These are phyloP conservation scores for Akanthomyces dipterigenus DNA, from an alignment of 2,329 filamentous ascomycete genomes.

Conservation along the genomic window DNA sequence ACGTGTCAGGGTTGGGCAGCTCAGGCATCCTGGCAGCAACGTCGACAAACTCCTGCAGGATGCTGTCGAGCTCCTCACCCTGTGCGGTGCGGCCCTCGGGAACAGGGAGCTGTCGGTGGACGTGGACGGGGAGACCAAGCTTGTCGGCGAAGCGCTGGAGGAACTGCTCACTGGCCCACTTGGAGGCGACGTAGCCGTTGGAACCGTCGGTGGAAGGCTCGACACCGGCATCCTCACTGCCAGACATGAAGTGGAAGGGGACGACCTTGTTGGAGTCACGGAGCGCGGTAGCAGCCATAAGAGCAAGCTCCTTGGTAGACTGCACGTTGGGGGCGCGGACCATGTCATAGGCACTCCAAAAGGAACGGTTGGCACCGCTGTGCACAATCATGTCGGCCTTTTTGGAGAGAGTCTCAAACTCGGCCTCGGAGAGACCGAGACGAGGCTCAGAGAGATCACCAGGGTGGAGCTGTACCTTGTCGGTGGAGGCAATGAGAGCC, in stretches of 20 bases:
- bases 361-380: constrained; percentile 36
- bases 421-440: constrained; percentile 31
- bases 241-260: constrained; percentile 33
- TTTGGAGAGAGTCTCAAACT: constrained; percentile 22
- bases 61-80: constrained; percentile 12
- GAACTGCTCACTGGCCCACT: constrained; percentile 28
- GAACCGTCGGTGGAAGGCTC: constrained; percentile 15
- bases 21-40: constrained; percentile 12
- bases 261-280: constrained; percentile 16
- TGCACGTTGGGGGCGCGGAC: constrained; percentile 29
- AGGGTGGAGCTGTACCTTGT: constrained; percentile 26
- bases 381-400: constrained; percentile 45
- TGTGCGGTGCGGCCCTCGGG: constrained; percentile 10
- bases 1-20: constrained; percentile 11
- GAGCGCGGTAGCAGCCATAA: constrained; percentile 22
- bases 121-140: constrained; percentile 7
- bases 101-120: constrained; percentile 16
- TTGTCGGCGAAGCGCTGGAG: constrained; percentile 19
- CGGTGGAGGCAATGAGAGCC: constrained; percentile 13
- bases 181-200: constrained; percentile 27
- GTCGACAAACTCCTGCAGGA: constrained; percentile 12
- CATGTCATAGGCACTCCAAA: constrained; percentile 29
- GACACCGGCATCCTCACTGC: constrained; percentile 17
- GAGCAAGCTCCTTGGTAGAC: constrained; percentile 27
- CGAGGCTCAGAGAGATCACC: constrained; percentile 30